Percentiles rank a stretch among this genome's conserved stretches.
Conservation (phyloP, 352 stramenopile genomes). For the Phytopythium delawarense region DNA sequence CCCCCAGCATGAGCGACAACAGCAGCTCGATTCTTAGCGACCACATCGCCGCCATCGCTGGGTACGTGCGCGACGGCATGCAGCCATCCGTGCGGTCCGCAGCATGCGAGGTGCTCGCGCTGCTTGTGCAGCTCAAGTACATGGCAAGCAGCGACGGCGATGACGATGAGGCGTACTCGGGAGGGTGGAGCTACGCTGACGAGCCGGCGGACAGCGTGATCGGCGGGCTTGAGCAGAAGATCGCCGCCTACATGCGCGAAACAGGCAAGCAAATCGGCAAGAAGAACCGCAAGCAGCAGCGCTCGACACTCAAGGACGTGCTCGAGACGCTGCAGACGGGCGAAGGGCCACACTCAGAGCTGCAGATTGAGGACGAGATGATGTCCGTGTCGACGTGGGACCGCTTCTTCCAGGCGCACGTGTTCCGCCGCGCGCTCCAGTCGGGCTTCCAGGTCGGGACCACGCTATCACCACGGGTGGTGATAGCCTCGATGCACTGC, state of each 20-base stretch:
- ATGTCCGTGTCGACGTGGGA: slow-evolving; percentile 54
- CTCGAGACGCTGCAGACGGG: slow-evolving; percentile 54
- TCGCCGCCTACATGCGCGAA: slow-evolving; percentile 57
- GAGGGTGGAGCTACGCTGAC: slow-evolving; percentile 39
- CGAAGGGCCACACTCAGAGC: slow-evolving; percentile 46
- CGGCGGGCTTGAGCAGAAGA: slow-evolving; percentile 43
- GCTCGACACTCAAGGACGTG: slow-evolving; percentile 66
- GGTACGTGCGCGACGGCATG: slow-evolving; percentile 45
- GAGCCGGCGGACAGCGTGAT: slow-evolving; percentile 37
- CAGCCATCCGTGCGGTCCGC: slow-evolving; percentile 35
- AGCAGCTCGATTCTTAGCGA: slow-evolving; percentile 38
- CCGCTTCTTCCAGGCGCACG: slow-evolving; percentile 61
- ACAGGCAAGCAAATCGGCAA: slow-evolving; percentile 69
- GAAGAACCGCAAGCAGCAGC: slow-evolving; percentile 62
- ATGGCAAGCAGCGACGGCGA: slow-evolving; percentile 13
- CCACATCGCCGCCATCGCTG: slow-evolving; percentile 46
- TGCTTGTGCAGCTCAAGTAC: slow-evolving; percentile 69
- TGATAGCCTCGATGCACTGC: not conserved
- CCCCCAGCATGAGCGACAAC: slow-evolving; percentile 42
- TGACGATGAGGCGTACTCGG: not conserved
- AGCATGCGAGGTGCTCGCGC: slow-evolving; percentile 51
- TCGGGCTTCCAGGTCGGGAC: slow-evolving; percentile 46
- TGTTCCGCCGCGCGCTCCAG: slow-evolving; percentile 46
- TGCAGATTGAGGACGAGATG: slow-evolving; percentile 51
- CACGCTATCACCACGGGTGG: no score